phyloP scores from a whole-genome alignment of 345 rosid species.

The Hypericum androsaemum region DNA sequence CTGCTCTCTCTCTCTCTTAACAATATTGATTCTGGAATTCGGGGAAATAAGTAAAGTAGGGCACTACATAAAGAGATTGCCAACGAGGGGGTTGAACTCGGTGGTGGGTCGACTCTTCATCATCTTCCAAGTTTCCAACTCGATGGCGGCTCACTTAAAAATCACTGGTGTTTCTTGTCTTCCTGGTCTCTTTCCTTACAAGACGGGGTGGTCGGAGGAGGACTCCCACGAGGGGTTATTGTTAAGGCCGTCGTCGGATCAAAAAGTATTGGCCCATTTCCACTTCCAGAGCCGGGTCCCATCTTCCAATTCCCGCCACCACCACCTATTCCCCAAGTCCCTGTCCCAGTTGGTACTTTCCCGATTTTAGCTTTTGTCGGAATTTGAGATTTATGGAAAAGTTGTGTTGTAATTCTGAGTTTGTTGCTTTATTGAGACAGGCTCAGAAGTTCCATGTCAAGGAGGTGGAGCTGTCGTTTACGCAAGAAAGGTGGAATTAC shows the following conservation, averaged over 20 bases:
- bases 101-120: too few relatives aligned
- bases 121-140: too few relatives aligned
- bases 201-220: conserved; percentile 33
- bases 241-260: conserved; percentile 78
- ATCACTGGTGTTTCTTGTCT: too few relatives aligned
- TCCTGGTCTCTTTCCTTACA: too few relatives aligned
- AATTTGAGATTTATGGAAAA: neutral
- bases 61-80: too few relatives aligned
- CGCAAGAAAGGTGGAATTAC: conserved; percentile 97
- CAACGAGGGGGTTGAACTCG: too few relatives aligned
- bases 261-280: conserved; percentile 73
- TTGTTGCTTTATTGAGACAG: conserved; percentile 26
- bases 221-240: conserved; percentile 65
- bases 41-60: too few relatives aligned
- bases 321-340: conserved; percentile 93
- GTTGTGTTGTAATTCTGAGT: neutral
- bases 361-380: neutral
- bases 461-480: conserved; percentile 94
- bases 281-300: conserved; percentile 64
- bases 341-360: conserved; percentile 73
- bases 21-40: too few relatives aligned
- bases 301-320: conserved; percentile 54
- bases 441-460: conserved; percentile 58
- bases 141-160: too few relatives aligned
- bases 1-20: too few relatives aligned